A percentile compares a stretch with the other conserved stretches of the same genome.
Evolutionary conservation across 2,329 filamentous ascomycete species (phyloP).

Genomic region (Leptographium galeiforme): DNA sequence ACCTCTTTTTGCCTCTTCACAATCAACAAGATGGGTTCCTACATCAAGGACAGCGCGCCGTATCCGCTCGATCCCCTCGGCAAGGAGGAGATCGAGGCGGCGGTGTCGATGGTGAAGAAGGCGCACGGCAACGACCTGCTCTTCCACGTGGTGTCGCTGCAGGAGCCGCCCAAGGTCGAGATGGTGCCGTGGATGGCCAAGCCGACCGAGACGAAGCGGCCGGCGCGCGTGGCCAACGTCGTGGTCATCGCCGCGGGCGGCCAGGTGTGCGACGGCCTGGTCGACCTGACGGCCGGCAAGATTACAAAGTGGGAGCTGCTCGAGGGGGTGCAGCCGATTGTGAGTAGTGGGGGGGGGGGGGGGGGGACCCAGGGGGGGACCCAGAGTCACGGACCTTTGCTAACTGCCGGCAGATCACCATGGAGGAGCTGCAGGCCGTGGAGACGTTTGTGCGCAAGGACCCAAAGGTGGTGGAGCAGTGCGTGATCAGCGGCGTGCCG

Average conservation of each 20-base stretch:
- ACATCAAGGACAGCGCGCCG: conserved; percentile 6
- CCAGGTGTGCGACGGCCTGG: conserved; percentile 69
- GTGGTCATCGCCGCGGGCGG: conserved; percentile 70
- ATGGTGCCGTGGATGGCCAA: conserved; percentile 69
- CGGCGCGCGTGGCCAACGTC: conserved; percentile 63
- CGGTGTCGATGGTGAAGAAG: conserved; percentile 54
- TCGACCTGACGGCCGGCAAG: conserved; percentile 54
- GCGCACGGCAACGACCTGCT: conserved; percentile 56
- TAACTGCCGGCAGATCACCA: conserved; percentile 66
- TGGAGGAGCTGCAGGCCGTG: conserved; percentile 76
- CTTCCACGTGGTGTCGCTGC: conserved; percentile 78
- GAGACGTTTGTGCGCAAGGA: conserved; percentile 66
- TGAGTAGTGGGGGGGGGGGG: no score
- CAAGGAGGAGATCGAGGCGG: conserved; percentile 57
- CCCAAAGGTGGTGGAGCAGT: conserved; percentile 82
- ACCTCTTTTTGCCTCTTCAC: no score
- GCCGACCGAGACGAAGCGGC: conserved; percentile 45
- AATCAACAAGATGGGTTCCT: neutral
- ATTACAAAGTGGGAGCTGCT: conserved; percentile 64
- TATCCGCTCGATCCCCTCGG: conserved; percentile 73
- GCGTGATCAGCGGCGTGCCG: conserved; percentile 67
- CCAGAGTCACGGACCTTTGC: no score
- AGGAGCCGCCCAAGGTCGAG: conserved; percentile 73
- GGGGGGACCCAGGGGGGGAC: no score
- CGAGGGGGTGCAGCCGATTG: conserved; percentile 68